phyloP scores from a whole-genome alignment of 495 filamentous ascomycete genomes.

The Podospora conica region DNA sequence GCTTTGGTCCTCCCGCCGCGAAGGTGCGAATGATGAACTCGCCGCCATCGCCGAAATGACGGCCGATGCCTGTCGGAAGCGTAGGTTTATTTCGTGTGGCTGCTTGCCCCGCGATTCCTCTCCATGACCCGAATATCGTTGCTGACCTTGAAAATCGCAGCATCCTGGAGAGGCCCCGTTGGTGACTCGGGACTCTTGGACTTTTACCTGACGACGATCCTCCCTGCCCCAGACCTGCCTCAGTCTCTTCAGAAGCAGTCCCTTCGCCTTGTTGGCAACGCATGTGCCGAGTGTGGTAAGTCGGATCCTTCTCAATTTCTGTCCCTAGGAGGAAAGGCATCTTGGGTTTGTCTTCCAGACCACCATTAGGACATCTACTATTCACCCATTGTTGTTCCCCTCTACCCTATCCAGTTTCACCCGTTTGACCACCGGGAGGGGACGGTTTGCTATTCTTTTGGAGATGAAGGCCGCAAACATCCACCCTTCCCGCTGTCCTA shows the following conservation, averaged over 20 bases:
- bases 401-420: background rate
- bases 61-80: background rate
- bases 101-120: background rate
- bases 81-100: background rate
- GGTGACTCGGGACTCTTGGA: slow-evolving; percentile 63
- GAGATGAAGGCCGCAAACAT: background rate
- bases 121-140: background rate
- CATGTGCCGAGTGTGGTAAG: slow-evolving; percentile 73
- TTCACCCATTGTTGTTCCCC: background rate
- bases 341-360: background rate
- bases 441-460: background rate
- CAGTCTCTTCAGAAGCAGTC: slow-evolving; percentile 43
- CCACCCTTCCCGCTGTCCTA: background rate
- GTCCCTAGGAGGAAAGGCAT: background rate
- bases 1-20: background rate
- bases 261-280: slow-evolving; percentile 68
- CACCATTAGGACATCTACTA: background rate
- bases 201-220: slow-evolving; percentile 56
- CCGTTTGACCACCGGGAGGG: background rate
- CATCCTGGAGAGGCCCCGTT: slow-evolving; percentile 53
- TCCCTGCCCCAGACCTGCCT: slow-evolving; percentile 28
- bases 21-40: background rate
- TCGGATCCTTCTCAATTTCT: background rate
- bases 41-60: background rate
- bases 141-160: slow-evolving; percentile 2